These are phyloP conservation scores for Coccomyxa subellipsoidea DNA, from an alignment of 163 green algal species.

Conservation along the genomic window DNA sequence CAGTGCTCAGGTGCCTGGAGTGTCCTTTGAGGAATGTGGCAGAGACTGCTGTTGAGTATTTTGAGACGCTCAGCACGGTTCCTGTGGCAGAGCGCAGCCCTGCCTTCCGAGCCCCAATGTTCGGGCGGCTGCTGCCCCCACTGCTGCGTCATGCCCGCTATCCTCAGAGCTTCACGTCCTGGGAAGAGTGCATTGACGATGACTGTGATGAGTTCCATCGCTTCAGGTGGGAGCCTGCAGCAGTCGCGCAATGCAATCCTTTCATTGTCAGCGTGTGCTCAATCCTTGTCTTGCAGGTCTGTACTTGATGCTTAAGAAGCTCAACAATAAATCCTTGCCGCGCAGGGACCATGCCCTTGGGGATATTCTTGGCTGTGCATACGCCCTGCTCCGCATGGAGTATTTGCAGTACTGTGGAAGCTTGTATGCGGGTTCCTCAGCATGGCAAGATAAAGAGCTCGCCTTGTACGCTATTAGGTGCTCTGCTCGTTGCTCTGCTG, in stretches of 20 bases:
- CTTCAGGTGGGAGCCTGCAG: constrained; percentile 25
- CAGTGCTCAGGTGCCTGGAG: background rate
- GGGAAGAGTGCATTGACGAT: constrained; percentile 30
- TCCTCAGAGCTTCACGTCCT: constrained; percentile 31
- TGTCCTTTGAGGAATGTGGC: constrained; percentile 6
- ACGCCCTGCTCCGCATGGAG: constrained; percentile 29
- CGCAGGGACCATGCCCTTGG: background rate
- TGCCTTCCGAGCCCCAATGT: constrained; percentile 27
- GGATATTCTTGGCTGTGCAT: constrained; percentile 28
- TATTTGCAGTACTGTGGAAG: constrained; percentile 31
- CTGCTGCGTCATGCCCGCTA: constrained; percentile 33
- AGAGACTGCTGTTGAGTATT: constrained; percentile 28
- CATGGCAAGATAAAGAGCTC: background rate
- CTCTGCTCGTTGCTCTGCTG: no score
- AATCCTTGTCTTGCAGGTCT: background rate
- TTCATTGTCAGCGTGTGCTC: constrained; percentile 9
- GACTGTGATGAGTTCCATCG: constrained; percentile 40
- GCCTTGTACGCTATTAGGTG: background rate
- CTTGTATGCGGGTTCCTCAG: background rate
- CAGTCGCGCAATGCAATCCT: no score
- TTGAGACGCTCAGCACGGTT: constrained; percentile 22
- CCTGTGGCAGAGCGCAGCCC: constrained; percentile 16
- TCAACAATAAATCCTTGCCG: background rate
- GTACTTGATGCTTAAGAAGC: background rate
- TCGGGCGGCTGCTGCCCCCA: constrained; percentile 22